A percentile compares a stretch with the other conserved stretches of the same genome.
These are phyloP conservation scores for Fusarium caatingaense DNA, from an alignment of 2,329 filamentous ascomycete genomes.

Conservation along the genomic window DNA sequence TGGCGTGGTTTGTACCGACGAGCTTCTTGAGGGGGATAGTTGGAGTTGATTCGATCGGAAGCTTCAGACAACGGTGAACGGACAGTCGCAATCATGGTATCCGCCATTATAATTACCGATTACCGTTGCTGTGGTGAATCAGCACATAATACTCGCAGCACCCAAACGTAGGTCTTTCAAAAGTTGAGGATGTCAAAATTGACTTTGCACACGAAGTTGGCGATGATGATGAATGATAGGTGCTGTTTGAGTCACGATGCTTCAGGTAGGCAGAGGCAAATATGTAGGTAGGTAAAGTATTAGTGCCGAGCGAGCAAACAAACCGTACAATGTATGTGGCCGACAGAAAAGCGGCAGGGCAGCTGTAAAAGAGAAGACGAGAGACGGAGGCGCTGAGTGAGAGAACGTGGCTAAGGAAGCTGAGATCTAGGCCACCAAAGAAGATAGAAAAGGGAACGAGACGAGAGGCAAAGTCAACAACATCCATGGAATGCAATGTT, in stretches of 20 bases:
- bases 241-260: neutral
- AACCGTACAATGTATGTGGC: constrained; percentile 17
- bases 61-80: constrained; percentile 61
- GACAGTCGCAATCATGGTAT: constrained; percentile 46
- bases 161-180: constrained; percentile 19
- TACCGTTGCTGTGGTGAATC: constrained; percentile 41
- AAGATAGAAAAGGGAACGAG: constrained; percentile 28
- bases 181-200: constrained; percentile 23
- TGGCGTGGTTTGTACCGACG: constrained; percentile 49
- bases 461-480: constrained; percentile 34
- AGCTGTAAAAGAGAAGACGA: constrained; percentile 26
- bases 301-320: constrained; percentile 18
- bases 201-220: constrained; percentile 10
- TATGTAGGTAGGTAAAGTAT: constrained; percentile 7
- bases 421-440: constrained; percentile 16
- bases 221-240: constrained; percentile 8
- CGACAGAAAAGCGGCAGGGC: constrained; percentile 10
- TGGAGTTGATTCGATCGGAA: constrained; percentile 60
- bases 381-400: constrained; percentile 19
- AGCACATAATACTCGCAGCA: constrained; percentile 52
- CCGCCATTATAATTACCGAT: constrained; percentile 49
- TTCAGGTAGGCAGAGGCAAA: neutral
- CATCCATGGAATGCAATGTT: constrained; percentile 48
- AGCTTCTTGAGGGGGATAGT: constrained; percentile 45
- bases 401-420: constrained; percentile 18